Evolutionary conservation across 441 rosid genomes (phyloP).

Genomic region (Pelargonium australe): DNA sequence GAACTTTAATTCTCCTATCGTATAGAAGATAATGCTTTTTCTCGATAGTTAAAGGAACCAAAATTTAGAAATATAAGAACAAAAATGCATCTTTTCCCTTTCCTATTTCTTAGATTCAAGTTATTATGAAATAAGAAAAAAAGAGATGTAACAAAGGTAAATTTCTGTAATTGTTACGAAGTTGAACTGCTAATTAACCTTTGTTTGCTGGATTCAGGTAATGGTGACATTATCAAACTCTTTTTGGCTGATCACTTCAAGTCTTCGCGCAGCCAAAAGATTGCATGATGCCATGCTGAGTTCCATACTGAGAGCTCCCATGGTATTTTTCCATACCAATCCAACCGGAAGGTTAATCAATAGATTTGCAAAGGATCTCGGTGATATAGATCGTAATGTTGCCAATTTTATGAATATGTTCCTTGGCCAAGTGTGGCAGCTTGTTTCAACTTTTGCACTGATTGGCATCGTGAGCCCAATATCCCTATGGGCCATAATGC

Average conservation of each 20-base stretch:
- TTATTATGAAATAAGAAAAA: not conserved
- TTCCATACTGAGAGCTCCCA: constrained; percentile 91
- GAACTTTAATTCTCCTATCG: not conserved
- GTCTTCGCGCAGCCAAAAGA: constrained; percentile 80
- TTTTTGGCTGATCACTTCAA: constrained; percentile 84
- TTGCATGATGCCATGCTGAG: constrained; percentile 90
- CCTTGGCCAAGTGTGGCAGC: constrained; percentile 74
- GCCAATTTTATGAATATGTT: constrained; percentile 77
- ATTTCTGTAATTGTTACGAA: not conserved
- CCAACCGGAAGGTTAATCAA: constrained; percentile 91
- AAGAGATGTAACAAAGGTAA: not conserved
- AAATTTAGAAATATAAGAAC: too few species aligned
- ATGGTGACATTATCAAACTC: constrained; percentile 71
- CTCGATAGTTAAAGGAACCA: not conserved
- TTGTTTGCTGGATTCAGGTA: constrained; percentile 49
- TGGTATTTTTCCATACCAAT: constrained; percentile 95
- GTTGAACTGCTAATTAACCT: not conserved
- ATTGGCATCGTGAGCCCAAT: constrained; percentile 95
- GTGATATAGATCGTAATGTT: constrained; percentile 88
- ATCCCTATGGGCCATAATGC: constrained; percentile 99
- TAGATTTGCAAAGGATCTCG: constrained; percentile 94
- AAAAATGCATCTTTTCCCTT: too few species aligned
- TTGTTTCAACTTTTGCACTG: constrained; percentile 83
- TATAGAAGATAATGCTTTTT: not conserved
- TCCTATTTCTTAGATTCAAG: not conserved